Evolutionary conservation across 805 yeast genomes (phyloP).

Genomic region (Candida oleophila): DNA sequence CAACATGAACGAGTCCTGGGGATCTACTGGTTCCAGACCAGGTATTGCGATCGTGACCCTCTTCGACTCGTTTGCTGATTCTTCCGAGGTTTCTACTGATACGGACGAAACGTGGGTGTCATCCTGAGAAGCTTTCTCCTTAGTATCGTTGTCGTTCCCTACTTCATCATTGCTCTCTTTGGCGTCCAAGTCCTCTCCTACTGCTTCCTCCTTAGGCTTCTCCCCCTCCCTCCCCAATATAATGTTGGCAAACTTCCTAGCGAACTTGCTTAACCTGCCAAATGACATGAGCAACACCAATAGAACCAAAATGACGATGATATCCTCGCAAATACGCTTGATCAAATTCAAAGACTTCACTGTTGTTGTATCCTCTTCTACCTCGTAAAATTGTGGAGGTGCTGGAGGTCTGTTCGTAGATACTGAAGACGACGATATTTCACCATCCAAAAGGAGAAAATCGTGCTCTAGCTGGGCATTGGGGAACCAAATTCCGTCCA

Average conservation of each 20-base stretch:
- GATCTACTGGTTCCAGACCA: conserved; percentile 7
- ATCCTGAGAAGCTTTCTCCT: not conserved
- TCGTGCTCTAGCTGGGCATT: conserved; percentile 10
- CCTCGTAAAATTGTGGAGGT: conserved; percentile 3
- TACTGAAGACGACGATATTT: not conserved
- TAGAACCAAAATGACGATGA: conserved; percentile 43
- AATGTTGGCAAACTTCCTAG: conserved; percentile 7
- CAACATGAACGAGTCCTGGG: conserved; percentile 5
- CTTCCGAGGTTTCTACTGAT: not conserved
- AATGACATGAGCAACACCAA: conserved; percentile 33
- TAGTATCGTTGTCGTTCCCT: conserved; percentile 1
- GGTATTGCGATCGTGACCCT: conserved; percentile 23
- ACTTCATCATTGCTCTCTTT: conserved; percentile 2
- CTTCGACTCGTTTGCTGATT: conserved; percentile 8
- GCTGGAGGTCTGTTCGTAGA: not conserved
- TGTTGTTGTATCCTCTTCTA: not conserved
- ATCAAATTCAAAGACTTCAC: conserved; percentile 14
- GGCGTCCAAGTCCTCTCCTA: conserved; percentile 8
- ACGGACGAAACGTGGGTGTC: not conserved
- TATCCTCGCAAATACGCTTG: conserved; percentile 46
- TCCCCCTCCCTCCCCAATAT: not conserved
- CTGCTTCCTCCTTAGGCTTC: conserved; percentile 10
- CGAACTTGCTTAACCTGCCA: conserved; percentile 33
- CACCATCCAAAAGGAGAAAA: conserved; percentile 11
- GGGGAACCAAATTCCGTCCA: conserved; percentile 38